Conservation (phyloP, 768 basidiomycete species). For the Lactifluus pinguis region DNA sequence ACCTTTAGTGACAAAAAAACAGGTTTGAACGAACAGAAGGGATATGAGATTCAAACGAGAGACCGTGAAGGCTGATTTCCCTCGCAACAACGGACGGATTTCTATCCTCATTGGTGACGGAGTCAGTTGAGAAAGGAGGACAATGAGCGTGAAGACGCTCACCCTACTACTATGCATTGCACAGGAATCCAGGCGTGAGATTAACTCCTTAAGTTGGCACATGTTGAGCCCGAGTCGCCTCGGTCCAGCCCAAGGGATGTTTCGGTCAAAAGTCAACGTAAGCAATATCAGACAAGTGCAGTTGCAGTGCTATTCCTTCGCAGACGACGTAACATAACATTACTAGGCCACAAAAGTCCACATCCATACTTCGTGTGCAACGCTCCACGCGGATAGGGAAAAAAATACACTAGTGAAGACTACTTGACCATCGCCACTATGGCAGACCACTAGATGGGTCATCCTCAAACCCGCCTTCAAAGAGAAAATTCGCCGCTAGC, state of each 20-base stretch:
- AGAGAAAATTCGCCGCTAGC: constrained; percentile 88
- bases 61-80: constrained; percentile 73
- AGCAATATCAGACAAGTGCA: background rate
- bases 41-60: constrained; percentile 5
- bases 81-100: constrained; percentile 79
- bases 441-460: background rate
- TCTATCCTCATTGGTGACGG: constrained; percentile 71
- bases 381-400: background rate
- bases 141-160: background rate
- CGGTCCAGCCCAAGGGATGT: too few species aligned
- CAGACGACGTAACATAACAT: constrained; percentile 1
- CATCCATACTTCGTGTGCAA: background rate
- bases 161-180: background rate
- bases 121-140: background rate
- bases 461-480: constrained; percentile 61
- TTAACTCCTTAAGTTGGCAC: background rate
- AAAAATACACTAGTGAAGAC: constrained; percentile 5
- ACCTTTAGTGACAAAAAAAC: constrained; percentile 35
- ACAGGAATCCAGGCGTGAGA: background rate
- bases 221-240: background rate
- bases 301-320: background rate
- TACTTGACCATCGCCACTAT: background rate
- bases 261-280: background rate
- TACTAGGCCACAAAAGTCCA: background rate
- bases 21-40: background rate